Evolutionary conservation across 768 basidiomycete genomes (phyloP).

Genomic region (Naganishia randhawae): DNA sequence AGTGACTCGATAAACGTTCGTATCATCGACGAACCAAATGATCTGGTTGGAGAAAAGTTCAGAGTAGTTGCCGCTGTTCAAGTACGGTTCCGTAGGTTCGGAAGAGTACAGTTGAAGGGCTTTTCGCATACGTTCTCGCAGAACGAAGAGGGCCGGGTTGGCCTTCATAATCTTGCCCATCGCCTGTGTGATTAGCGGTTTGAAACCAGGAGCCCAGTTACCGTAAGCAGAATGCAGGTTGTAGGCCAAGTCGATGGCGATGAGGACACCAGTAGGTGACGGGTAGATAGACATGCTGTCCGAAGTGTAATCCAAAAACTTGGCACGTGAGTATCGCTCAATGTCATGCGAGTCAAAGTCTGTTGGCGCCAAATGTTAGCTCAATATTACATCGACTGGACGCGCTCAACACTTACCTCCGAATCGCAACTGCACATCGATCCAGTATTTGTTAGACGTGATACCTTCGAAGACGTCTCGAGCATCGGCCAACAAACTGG

Average conservation of each 20-base stretch:
- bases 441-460: slow-evolving; percentile 98
- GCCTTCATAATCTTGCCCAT: slow-evolving; percentile 99
- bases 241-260: slow-evolving; percentile 97
- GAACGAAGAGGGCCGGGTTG: slow-evolving; percentile 92
- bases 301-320: slow-evolving; percentile 86
- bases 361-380: slow-evolving; percentile 56
- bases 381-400: background rate
- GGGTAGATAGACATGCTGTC: slow-evolving; percentile 99
- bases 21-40: slow-evolving; percentile 99
- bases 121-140: slow-evolving; percentile 97
- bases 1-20: slow-evolving; percentile 85
- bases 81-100: slow-evolving; percentile 96
- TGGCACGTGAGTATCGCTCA: slow-evolving; percentile 95
- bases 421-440: slow-evolving; percentile 63
- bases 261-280: slow-evolving; percentile 96
- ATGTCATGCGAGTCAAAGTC: slow-evolving; percentile 99
- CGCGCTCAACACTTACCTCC: slow-evolving; percentile 22
- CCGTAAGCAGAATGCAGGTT: slow-evolving; percentile 98
- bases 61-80: slow-evolving; percentile 92
- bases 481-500: slow-evolving; percentile 88
- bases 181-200: slow-evolving; percentile 94
- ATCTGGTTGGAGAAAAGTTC: slow-evolving; percentile 98
- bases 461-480: slow-evolving; percentile 91
- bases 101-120: slow-evolving; percentile 97
- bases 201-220: slow-evolving; percentile 99